These are phyloP conservation scores for Ceratocystis smalleyi DNA, from an alignment of 2,329 filamentous ascomycete genomes.

Conservation along the genomic window DNA sequence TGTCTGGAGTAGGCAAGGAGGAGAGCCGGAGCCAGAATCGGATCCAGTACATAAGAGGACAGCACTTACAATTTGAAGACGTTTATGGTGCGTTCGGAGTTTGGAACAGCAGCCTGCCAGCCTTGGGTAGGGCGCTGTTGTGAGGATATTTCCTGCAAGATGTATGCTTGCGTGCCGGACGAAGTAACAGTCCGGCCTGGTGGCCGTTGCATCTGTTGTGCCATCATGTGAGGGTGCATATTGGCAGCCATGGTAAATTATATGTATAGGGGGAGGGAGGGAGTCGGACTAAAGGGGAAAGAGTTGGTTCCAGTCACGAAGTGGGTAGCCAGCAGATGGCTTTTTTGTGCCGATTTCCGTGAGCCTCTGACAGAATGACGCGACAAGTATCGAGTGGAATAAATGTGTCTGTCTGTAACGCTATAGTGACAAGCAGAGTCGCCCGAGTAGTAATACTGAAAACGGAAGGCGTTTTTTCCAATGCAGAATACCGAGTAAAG, in stretches of 20 bases:
- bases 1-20: too few relatives aligned
- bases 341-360: neutral
- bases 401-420: neutral
- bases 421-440: neutral
- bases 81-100: conserved; percentile 30
- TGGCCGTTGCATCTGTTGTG: conserved; percentile 28
- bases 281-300: neutral
- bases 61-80: conserved; percentile 30
- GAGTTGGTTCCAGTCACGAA: neutral
- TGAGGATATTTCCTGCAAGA: conserved; percentile 28
- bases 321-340: neutral
- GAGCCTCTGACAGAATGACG: neutral
- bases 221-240: conserved; percentile 40
- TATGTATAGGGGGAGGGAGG: neutral
- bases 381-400: neutral
- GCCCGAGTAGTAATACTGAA: neutral
- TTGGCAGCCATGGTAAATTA: conserved; percentile 41
- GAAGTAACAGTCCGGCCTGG: conserved; percentile 27
- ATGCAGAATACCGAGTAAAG: neutral
- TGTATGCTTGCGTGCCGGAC: conserved; percentile 25
- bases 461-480: neutral
- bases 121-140: conserved; percentile 23
- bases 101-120: conserved; percentile 28
- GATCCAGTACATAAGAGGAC: neutral
- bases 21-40: too few relatives aligned